phyloP scores from a whole-genome alignment of 345 rosid genomes.

The Syzygium oleosum region DNA sequence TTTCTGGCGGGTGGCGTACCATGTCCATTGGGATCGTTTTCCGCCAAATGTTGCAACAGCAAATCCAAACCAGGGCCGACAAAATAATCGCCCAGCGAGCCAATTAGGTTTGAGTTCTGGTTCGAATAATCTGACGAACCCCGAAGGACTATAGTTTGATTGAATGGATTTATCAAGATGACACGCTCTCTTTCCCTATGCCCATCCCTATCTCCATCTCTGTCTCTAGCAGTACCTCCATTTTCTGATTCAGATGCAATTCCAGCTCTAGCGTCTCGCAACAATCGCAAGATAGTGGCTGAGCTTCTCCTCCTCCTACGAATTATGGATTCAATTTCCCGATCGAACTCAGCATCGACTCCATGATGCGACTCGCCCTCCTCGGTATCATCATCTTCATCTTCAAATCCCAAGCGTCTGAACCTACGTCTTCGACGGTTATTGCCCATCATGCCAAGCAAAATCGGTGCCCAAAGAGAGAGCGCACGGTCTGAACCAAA shows the following conservation, averaged over 20 bases:
- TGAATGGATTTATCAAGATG: constrained; percentile 38
- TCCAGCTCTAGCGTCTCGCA: constrained; percentile 72
- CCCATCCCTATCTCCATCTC: constrained; percentile 9
- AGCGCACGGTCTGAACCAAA: constrained; percentile 72
- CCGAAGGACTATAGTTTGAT: constrained; percentile 42
- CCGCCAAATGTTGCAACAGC: constrained; percentile 73
- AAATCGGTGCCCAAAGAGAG: constrained; percentile 80
- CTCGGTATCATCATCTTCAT: constrained; percentile 33
- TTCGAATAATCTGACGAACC: constrained; percentile 41
- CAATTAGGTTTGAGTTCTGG: constrained; percentile 36
- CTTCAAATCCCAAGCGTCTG: constrained; percentile 40
- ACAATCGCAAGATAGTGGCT: constrained; percentile 58
- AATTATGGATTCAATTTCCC: constrained; percentile 55
- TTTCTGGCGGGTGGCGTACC: constrained; percentile 85
- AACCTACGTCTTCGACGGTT: constrained; percentile 47
- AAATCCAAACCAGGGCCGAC: constrained; percentile 70
- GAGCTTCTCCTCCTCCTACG: constrained; percentile 68
- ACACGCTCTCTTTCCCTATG: constrained; percentile 25
- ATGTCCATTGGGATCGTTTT: constrained; percentile 57
- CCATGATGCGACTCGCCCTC: constrained; percentile 15
- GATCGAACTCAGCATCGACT: constrained; percentile 48
- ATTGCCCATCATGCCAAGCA: constrained; percentile 82
- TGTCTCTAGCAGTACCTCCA: constrained; percentile 2
- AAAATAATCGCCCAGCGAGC: constrained; percentile 77
- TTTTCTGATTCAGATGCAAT: constrained; percentile 51